Conservation (phyloP, 192 early-diverging fungal genomes). For the Coemansia sp. region DNA sequence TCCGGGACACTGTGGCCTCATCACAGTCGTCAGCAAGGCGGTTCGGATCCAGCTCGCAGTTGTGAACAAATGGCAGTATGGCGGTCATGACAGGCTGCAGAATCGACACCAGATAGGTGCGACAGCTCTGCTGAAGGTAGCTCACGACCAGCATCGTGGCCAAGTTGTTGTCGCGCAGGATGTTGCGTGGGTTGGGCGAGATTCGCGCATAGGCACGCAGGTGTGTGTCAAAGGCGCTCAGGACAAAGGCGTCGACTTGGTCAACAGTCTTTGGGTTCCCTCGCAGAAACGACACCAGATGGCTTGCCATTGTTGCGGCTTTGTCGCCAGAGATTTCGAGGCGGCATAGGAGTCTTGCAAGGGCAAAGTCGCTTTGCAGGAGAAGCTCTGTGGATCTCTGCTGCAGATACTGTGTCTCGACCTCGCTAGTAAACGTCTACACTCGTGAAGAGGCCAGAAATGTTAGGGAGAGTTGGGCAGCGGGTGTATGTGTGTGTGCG, state of each 20-base stretch:
- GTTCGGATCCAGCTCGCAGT: constrained; percentile 54
- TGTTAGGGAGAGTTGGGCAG: too few species aligned
- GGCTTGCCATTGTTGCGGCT: constrained; percentile 51
- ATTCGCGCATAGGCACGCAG: constrained; percentile 28
- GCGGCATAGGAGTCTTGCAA: constrained; percentile 34
- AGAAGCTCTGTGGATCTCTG: constrained; percentile 48
- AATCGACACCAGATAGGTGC: constrained; percentile 47
- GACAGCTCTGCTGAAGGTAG: constrained; percentile 51
- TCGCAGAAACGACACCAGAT: constrained; percentile 51
- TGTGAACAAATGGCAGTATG: constrained; percentile 44
- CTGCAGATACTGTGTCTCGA: constrained; percentile 51
- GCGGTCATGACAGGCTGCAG: constrained; percentile 50
- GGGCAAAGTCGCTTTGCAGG: constrained; percentile 38
- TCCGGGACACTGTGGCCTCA: constrained; percentile 28
- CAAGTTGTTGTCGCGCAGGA: constrained; percentile 51
- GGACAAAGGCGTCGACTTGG: constrained; percentile 45
- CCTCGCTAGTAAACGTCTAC: constrained; percentile 47
- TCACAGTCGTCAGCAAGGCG: constrained; percentile 27
- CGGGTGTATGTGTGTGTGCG: background rate
- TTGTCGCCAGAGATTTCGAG: constrained; percentile 49
- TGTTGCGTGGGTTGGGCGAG: constrained; percentile 32
- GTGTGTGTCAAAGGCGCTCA: constrained; percentile 44
- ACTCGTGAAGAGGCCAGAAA: background rate
- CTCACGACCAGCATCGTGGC: constrained; percentile 54
- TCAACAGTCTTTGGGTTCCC: constrained; percentile 44